These are phyloP conservation scores for Adansonia rubrostipa DNA, from an alignment of 441 rosid species.

Conservation along the genomic window DNA sequence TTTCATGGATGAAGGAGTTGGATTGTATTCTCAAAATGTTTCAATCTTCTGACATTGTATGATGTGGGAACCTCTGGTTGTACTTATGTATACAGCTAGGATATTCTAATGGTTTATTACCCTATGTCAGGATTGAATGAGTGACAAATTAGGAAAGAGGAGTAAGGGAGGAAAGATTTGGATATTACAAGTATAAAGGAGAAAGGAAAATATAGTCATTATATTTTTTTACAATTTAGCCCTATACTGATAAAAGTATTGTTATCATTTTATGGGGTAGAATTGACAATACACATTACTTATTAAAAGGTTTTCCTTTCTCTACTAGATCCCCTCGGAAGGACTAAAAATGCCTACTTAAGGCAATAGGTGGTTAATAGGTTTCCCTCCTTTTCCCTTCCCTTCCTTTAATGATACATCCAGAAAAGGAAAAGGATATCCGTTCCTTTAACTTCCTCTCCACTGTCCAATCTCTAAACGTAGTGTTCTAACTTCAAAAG, in stretches of 20 bases:
- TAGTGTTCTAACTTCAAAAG: neutral
- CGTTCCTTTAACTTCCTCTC: neutral
- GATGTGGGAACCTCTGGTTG: neutral
- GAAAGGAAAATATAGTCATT: neutral
- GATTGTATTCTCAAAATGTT: neutral
- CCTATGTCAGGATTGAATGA: constrained; percentile 8
- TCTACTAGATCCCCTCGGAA: neutral
- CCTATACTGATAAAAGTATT: neutral
- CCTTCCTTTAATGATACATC: neutral
- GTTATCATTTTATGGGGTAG: constrained; percentile 10
- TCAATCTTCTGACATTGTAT: neutral
- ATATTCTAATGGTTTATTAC: neutral
- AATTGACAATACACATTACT: neutral
- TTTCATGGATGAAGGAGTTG: neutral
- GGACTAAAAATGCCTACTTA: neutral
- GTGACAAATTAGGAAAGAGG: neutral
- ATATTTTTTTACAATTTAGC: constrained; percentile 17
- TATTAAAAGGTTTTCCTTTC: neutral
- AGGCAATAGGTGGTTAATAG: neutral
- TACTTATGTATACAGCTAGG: neutral
- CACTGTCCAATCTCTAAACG: neutral
- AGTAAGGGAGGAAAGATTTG: constrained; percentile 15
- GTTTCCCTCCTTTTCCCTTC: neutral
- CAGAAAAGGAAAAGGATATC: neutral
- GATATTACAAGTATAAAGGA: constrained; percentile 1